Percentiles rank a stretch among this genome's conserved stretches.
Conservation (phyloP, 192 early-diverging fungal genomes). For the Paraglomus occultum region DNA sequence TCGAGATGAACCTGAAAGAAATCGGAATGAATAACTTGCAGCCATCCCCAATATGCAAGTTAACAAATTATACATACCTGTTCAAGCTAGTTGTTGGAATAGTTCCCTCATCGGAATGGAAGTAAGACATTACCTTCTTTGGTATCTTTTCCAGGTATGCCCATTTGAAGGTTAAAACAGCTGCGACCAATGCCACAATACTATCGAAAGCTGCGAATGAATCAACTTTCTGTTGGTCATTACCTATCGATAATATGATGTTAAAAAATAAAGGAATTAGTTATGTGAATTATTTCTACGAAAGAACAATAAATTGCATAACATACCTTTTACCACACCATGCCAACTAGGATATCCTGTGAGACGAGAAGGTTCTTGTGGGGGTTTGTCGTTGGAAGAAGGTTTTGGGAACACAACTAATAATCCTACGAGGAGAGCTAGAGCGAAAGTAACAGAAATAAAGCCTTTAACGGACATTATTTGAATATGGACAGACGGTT, state of each 20-base stretch:
- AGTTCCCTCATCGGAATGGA: neutral
- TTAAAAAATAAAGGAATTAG: no score
- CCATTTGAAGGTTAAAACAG: neutral
- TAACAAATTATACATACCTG: no score
- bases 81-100: neutral
- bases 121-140: neutral
- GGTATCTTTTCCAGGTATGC: neutral
- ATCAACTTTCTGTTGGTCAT: neutral
- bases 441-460: no score
- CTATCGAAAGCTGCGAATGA: neutral
- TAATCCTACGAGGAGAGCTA: no score
- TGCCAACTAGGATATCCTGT: conserved; percentile 1
- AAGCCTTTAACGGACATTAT: no score
- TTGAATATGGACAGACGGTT: no score
- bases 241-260: neutral
- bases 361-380: neutral
- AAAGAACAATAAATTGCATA: neutral
- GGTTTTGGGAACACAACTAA: no score
- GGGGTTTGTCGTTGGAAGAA: neutral
- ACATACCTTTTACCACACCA: neutral
- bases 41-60: no score
- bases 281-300: neutral
- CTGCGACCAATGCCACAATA: neutral
- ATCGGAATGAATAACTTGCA: no score
- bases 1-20: neutral